Base-by-base conservation (phyloP, 345 rosid genomes). In the Garcia nutans region DNA sequence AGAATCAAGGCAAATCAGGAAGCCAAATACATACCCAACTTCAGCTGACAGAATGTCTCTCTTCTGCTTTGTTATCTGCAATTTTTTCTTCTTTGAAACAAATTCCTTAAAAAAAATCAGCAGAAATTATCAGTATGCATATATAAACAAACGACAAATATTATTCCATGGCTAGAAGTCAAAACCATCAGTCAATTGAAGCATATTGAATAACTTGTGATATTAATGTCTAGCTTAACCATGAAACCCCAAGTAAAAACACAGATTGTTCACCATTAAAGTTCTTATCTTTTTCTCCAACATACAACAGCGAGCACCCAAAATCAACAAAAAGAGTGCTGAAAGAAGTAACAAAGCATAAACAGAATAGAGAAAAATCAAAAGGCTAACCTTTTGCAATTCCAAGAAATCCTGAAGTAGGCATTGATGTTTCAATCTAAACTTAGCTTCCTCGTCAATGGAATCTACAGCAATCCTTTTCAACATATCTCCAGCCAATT, bases 41-140 rank as follows among this genome's bases (percentile, higher is more conserved):
- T 87, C 91, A 50, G 69, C 85, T 77, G 62, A 65, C 69, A 88
- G 86, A 73, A 72, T 74, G 13, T 81, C 85, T 70, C 77, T 83
- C 76, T 83, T 82, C 84, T 82, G 78, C 74, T 61, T 66, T 61
- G 76, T 74, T 28, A 37, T 55, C 73, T 76, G 84, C 83, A 85
- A 61, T 4, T 76, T 82, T 72, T 74, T 84, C 85, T 79, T 88
- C 82, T 63, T 80, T 3, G 83, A 68, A 79, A 84, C 85, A 77
- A 79, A 77, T 55, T 82, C 91, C 91, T 84, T 44, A 64, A 37
- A 37, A 37, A 37, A 19, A 57, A 80, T 47, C 37, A 22, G 37
- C 71, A 72, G 42, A 75, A 78, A 61, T 12, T 70, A 64, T 76
- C 41, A 41, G 47, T 19, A 20, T 22, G 37, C 3, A 70, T 42